Conservation (phyloP, 306 rosid genomes). For the Sphenostylis stenocarpa region DNA sequence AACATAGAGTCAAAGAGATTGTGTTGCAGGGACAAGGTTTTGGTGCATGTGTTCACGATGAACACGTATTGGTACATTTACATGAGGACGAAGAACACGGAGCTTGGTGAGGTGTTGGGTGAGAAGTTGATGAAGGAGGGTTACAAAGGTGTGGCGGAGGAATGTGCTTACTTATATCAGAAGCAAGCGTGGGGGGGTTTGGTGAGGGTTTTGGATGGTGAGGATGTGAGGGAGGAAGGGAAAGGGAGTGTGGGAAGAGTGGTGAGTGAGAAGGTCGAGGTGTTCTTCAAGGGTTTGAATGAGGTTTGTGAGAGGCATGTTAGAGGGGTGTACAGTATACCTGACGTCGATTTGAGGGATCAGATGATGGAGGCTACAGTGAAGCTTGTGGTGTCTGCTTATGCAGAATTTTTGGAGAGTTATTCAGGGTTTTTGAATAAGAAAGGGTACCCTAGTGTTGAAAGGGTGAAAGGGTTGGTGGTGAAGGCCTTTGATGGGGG, state of each 20-base stretch:
- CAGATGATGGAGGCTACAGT: constrained; percentile 66
- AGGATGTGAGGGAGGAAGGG: constrained; percentile 44
- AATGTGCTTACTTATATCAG: constrained; percentile 79
- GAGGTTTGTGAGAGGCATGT: constrained; percentile 57
- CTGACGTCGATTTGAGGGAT: constrained; percentile 68
- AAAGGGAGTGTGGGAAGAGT: constrained; percentile 42
- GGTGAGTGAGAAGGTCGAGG: constrained; percentile 53
- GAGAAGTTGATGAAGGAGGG: constrained; percentile 55
- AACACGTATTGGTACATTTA: constrained; percentile 92
- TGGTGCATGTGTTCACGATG: constrained; percentile 59
- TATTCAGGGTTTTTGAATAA: constrained; percentile 49
- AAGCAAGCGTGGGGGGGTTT: constrained; percentile 68
- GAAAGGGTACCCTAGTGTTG: constrained; percentile 49
- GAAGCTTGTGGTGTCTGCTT: constrained; percentile 56
- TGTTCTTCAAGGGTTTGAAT: constrained; percentile 55
- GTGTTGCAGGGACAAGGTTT: constrained; percentile 56
- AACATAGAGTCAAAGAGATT: constrained; percentile 68
- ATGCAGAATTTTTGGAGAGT: constrained; percentile 55
- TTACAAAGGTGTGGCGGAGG: constrained; percentile 67
- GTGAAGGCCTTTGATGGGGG: constrained; percentile 50
- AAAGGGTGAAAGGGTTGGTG: constrained; percentile 52
- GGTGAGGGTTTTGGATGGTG: constrained; percentile 52
- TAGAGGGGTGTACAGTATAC: constrained; percentile 50
- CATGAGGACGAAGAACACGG: constrained; percentile 79
- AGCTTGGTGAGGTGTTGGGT: constrained; percentile 68